These are phyloP conservation scores for Paraphaeosphaeria sporulosa DNA, from an alignment of 2,329 filamentous ascomycete species.

Conservation along the genomic window DNA sequence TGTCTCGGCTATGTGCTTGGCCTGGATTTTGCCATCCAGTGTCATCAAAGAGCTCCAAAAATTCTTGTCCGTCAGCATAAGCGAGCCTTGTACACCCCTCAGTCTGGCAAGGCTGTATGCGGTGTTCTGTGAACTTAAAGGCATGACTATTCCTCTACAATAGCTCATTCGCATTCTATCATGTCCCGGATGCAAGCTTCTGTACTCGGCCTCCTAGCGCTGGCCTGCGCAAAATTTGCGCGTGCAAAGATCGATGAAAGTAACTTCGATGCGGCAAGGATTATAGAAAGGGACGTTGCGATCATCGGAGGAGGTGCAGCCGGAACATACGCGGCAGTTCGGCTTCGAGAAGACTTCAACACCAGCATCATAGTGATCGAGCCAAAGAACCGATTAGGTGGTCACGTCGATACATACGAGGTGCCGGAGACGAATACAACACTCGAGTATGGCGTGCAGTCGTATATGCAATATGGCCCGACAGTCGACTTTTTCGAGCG, in stretches of 20 bases:
- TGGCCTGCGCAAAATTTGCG: neutral
- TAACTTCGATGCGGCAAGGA: constrained; percentile 5
- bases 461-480: constrained; percentile 52
- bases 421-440: constrained; percentile 45
- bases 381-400: constrained; percentile 51
- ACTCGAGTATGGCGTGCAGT: constrained; percentile 49
- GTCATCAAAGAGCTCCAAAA: neutral
- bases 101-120: neutral
- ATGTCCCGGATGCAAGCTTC: neutral
- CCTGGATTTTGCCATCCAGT: neutral
- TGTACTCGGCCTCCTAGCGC: neutral
- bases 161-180: neutral
- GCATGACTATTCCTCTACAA: neutral
- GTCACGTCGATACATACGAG: constrained; percentile 59
- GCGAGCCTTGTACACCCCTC: neutral
- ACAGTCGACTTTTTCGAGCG: constrained; percentile 56
- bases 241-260: constrained; percentile 13
- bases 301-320: constrained; percentile 56
- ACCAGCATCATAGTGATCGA: constrained; percentile 55
- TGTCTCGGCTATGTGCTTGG: neutral
- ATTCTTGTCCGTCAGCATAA: neutral
- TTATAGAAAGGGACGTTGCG: constrained; percentile 38
- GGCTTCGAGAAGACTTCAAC: constrained; percentile 50
- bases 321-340: constrained; percentile 54
- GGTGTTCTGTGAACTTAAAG: neutral